phyloP scores from a whole-genome alignment of 2,329 filamentous ascomycete genomes.

The Talaromyces piceae region DNA sequence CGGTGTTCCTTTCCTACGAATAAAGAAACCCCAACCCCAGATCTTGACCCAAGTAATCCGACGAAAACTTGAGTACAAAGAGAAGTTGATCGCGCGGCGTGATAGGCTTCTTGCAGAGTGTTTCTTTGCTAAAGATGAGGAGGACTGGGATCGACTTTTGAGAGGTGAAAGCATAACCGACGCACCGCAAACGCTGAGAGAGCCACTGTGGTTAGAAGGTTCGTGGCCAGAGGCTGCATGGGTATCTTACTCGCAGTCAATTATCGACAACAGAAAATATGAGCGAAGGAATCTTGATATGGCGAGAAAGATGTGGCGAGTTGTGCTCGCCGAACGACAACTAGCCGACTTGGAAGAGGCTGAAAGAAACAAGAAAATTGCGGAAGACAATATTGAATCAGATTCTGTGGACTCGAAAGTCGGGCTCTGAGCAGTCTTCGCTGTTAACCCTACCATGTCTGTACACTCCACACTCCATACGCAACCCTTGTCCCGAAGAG shows the following conservation, averaged over 20 bases:
- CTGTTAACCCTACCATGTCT: neutral
- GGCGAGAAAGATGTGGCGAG: conserved; percentile 31
- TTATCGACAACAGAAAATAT: conserved; percentile 12
- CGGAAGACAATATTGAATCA: neutral
- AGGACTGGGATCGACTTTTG: conserved; percentile 34
- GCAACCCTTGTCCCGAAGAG: neutral
- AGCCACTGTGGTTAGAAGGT: conserved; percentile 7
- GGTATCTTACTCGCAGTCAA: conserved; percentile 16
- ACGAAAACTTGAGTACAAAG: conserved; percentile 27
- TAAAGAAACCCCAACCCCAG: conserved; percentile 38
- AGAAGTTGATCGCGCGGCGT: conserved; percentile 26
- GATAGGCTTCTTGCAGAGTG: conserved; percentile 23
- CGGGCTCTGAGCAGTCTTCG: conserved; percentile 12
- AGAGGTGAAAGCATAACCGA: conserved; percentile 4
- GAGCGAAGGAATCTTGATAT: conserved; percentile 23
- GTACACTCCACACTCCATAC: neutral
- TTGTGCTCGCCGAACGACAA: conserved; percentile 33
- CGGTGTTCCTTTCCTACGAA: conserved; percentile 36
- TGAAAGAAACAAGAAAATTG: conserved; percentile 2
- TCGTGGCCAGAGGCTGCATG: conserved; percentile 20
- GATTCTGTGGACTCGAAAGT: neutral
- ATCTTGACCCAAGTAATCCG: conserved; percentile 31
- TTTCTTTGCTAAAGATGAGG: conserved; percentile 33
- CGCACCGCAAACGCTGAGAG: neutral
- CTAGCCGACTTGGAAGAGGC: conserved; percentile 22